A percentile compares a stretch with the other conserved stretches of the same genome.
Evolutionary conservation across 495 filamentous ascomycete genomes (phyloP).

Genomic region (Saxophila tyrrhenica): DNA sequence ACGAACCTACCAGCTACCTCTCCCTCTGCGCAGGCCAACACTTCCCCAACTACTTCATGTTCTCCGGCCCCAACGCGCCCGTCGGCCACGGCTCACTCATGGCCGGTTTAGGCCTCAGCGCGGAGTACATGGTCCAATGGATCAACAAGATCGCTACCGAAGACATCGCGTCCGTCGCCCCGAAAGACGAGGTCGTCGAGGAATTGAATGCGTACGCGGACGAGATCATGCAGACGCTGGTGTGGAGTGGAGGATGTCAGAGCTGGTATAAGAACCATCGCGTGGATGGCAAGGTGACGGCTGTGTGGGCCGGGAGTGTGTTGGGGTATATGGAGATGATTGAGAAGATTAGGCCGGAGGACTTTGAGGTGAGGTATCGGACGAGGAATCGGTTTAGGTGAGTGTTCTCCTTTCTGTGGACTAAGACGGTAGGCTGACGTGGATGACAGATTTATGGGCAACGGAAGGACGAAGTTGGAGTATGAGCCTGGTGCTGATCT

Average conservation of each 20-base stretch:
- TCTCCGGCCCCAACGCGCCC: slow-evolving; percentile 27
- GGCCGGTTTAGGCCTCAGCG: slow-evolving; percentile 35
- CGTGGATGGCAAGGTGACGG: slow-evolving; percentile 20
- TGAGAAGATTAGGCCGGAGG: slow-evolving; percentile 16
- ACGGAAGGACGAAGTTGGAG: slow-evolving; percentile 17
- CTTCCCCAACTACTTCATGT: slow-evolving; percentile 29
- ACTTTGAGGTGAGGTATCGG: slow-evolving; percentile 19
- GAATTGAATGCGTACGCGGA: slow-evolving; percentile 19
- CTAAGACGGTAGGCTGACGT: no score
- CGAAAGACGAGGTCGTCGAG: slow-evolving; percentile 19
- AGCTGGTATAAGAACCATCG: slow-evolving; percentile 22
- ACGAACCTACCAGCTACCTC: slow-evolving; percentile 22
- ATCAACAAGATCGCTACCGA: slow-evolving; percentile 39
- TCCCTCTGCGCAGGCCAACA: slow-evolving; percentile 18
- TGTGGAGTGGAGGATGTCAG: slow-evolving; percentile 21
- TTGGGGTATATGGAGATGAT: slow-evolving; percentile 17
- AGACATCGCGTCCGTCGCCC: slow-evolving; percentile 29
- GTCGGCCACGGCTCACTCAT: slow-evolving; percentile 28
- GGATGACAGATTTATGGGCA: slow-evolving; percentile 12
- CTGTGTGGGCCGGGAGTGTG: slow-evolving; percentile 18
- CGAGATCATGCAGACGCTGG: slow-evolving; percentile 19
- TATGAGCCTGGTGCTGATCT: slow-evolving; percentile 18
- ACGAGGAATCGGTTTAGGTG: slow-evolving; percentile 18
- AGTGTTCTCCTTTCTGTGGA: no score
- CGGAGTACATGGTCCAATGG: slow-evolving; percentile 42